Base-by-base conservation (phyloP, 2,329 filamentous ascomycete species). In the Zasmidium angulare region DNA sequence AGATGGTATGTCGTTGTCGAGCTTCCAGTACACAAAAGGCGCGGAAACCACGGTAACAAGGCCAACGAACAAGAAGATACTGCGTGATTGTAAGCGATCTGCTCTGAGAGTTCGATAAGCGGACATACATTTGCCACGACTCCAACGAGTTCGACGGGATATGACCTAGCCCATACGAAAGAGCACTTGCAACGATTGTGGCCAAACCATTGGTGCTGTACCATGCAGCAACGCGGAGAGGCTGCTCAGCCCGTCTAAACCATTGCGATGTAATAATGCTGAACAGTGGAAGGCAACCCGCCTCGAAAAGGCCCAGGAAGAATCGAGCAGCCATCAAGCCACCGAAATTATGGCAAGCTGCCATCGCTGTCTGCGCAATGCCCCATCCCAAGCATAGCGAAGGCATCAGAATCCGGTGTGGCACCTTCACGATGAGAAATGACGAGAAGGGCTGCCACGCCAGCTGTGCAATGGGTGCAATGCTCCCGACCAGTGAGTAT, bases 391-490 rank as follows among this genome's bases (percentile, higher is more conserved):
- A 77, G 57, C 87, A 81, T 63, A 85, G 86, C 59, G 82, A 80
- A 0, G 83, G 84, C 9, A 84, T 87, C 66, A 87, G 87, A 69
- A 88, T 88, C 0, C 83, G 86, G n/a, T 88, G 74, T 0, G 86
- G 86, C 1, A 88, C 74, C 3, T 81, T 77, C 69, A 88, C 86
- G 24, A 88, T 79, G 43, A 89, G 77, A n/a, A 82, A 81, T 63
- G 81, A 86, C 1, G 85, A 87, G 3, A 86, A 86, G 69, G 85
- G 87, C 68, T 88, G 86, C 82, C 82, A 88, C 6, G 79, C 82
- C 20, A 83, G 71, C 50, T 82, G 81, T 0, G 79, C 81, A 64
- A 82, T 78, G 59, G 81, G 82, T 53, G 81, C 81, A 64, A 83
- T 78, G 47, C 73, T 75, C 26, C 67, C 68, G 46, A 81, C 72